Base-by-base conservation (phyloP, 257 asterid species). In the Penstemon davidsonii region DNA sequence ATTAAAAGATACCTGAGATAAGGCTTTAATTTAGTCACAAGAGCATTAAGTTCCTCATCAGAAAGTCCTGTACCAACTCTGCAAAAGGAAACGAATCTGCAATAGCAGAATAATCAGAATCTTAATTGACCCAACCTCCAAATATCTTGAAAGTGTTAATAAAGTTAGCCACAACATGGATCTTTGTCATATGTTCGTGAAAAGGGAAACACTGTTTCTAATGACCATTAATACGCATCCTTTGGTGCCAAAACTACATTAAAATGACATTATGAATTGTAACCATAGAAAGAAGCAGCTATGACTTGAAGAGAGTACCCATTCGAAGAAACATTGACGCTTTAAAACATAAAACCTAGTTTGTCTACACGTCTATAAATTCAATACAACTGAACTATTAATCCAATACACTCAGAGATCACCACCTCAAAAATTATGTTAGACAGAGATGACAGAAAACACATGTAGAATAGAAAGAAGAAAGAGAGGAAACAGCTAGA, bases 41-140 rank as follows among this genome's bases (percentile, higher is more conserved):
- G 80, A 62, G 84, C 78, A 73, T 81, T 79, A 73, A 85, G 96
- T 88, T 90, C 99, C 78, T 90, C 96, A 37, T 93, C 96, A 68
- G 99, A 88, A 70, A 93, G 97, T 62, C 99, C 99, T 33, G 96
- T 93, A 67, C 97, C 99, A 73, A 93, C 99, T 78, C 97, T 79
- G 87, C 99, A 93, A 73, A 93, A 93, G 18, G 97, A 93, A 77
- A 93, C 79, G 69, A 93, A 93, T 76, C 99, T 93, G 98, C 98
- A 86, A 79, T 36, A 67, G 67, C 67, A 77, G 62, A 58, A 55
- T 73, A 54, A 78, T 76, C 78, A 76, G 75, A 81, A 63, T 57
- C 66, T 53, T 66, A 25, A 36, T 40, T 11, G 33, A 58, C 44
- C 44, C 46, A 59, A 44, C 64, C 62, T 47, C 55, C 36, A 52